Percentiles rank a stretch among this genome's conserved stretches.
phyloP scores from a whole-genome alignment of 2,329 filamentous ascomycete genomes.

The Pseudocercospora musae region DNA sequence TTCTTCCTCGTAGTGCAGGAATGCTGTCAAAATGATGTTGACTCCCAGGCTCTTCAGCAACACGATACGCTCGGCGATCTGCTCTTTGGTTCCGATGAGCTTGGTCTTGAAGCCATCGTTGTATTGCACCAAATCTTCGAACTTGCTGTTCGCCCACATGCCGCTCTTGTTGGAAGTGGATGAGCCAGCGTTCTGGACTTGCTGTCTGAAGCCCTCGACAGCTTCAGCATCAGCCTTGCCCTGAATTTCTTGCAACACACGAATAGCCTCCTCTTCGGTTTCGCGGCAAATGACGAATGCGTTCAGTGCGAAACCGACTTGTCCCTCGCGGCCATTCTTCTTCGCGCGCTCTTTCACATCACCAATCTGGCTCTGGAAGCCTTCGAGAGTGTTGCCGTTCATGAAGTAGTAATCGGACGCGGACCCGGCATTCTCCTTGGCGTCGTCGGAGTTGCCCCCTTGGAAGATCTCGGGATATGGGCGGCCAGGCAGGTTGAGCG shows the following conservation, averaged over 20 bases:
- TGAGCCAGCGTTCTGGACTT: slow-evolving; percentile 51
- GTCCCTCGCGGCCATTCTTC: slow-evolving; percentile 43
- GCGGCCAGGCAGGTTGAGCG: slow-evolving; percentile 43
- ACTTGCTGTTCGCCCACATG: slow-evolving; percentile 54
- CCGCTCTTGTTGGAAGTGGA: slow-evolving; percentile 48
- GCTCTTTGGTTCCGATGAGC: slow-evolving; percentile 51
- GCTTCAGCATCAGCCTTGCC: slow-evolving; percentile 53
- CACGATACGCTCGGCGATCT: slow-evolving; percentile 51
- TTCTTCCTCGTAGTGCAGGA: slow-evolving; percentile 54
- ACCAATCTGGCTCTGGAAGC: slow-evolving; percentile 50
- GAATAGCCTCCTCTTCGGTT: slow-evolving; percentile 50
- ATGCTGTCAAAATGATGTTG: slow-evolving; percentile 47
- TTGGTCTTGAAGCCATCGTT: slow-evolving; percentile 58
- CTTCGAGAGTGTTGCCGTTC: slow-evolving; percentile 56
- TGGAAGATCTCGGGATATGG: slow-evolving; percentile 54
- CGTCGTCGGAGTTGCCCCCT: slow-evolving; percentile 52
- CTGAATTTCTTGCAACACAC: slow-evolving; percentile 51
- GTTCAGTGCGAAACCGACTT: slow-evolving; percentile 51
- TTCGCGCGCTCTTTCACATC: slow-evolving; percentile 49
- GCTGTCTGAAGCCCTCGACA: slow-evolving; percentile 49
- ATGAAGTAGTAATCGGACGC: slow-evolving; percentile 55
- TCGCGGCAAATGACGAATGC: slow-evolving; percentile 51
- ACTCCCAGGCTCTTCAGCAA: slow-evolving; percentile 47
- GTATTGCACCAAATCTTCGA: slow-evolving; percentile 54
- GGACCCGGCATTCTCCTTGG: slow-evolving; percentile 48